Base-by-base conservation (phyloP, 108 stramenopile species). In the Nitzschia sp. region DNA sequence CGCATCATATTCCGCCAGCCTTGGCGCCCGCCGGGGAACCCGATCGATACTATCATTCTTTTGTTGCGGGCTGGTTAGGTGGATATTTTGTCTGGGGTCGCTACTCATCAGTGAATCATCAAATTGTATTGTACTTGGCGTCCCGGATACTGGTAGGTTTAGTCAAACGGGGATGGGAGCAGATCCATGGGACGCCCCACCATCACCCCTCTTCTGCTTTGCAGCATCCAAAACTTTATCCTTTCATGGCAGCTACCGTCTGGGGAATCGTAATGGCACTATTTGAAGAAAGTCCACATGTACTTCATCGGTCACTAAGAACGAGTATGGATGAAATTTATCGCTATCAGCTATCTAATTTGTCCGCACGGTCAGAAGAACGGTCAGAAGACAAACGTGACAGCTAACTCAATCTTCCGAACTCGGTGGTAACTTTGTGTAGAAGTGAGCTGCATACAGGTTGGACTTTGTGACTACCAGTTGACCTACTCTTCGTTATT, bases 271-370 rank as follows among this genome's bases (percentile, higher is more conserved):
- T 89, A 6, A 94, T 94, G 93, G 61, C 84, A 35, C 54, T 94
- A 30, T 94, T 88, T 71, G 90, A 94, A 66, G 85, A 89, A 58
- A 78, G 79, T 66, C 93, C 93, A 3, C 73, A 91, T 33, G 82
- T 88, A 2, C 71, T 94, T 41, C 90, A 94, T 61, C 85, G 80
- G 26, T 88, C 85, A 32, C 80, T 94, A 63, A 82, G 71, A 52
- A 57, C 68, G 41, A 89, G 88, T 69, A 94, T 94, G 93, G 90
- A 94, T 70, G 93, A 91, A 57, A 91, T 94, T 50, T 94, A 91
- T 77, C 80, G 93, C 28, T 67, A 66, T 35, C 50, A 68, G 19
- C 15, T 64, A 19, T 62, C 70, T 16, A 15, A 31, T 3, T 30
- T 62, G 46, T 65, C 63, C 27, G 15, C 46, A 9, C 38, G 38